A percentile compares a stretch with the other conserved stretches of the same genome.
These are phyloP conservation scores for Nothophaeocryptopus gaeumannii DNA, from an alignment of 2,329 filamentous ascomycete species.

Conservation along the genomic window DNA sequence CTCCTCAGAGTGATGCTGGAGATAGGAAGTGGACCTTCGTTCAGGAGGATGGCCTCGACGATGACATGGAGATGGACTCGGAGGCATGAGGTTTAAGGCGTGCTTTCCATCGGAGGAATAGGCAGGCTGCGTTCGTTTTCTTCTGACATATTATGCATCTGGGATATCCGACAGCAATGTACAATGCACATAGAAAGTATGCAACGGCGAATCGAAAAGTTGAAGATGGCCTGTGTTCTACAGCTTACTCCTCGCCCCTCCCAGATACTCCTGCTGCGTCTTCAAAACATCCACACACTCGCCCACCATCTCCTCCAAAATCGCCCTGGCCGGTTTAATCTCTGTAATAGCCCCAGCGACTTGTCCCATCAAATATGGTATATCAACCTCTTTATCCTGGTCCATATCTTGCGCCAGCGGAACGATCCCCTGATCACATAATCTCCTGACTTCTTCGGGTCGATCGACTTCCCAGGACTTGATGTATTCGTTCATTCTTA, in stretches of 20 bases:
- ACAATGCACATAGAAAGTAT: no score
- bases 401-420: slow-evolving; percentile 82
- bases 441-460: slow-evolving; percentile 69
- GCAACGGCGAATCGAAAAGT: not conserved
- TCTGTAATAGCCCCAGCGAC: slow-evolving; percentile 75
- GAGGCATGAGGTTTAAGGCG: no score
- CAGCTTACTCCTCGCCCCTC: slow-evolving; percentile 42
- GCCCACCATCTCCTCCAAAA: slow-evolving; percentile 86
- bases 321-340: slow-evolving; percentile 76
- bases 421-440: slow-evolving; percentile 74
- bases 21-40: no score
- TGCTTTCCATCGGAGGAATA: no score
- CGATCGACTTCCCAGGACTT: slow-evolving; percentile 69
- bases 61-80: no score
- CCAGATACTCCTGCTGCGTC: slow-evolving; percentile 60
- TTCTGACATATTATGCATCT: no score
- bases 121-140: no score
- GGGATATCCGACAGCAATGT: no score
- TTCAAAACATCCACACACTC: slow-evolving; percentile 69
- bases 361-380: slow-evolving; percentile 91
- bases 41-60: no score
- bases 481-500: slow-evolving; percentile 81
- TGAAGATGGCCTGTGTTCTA: slow-evolving; percentile 25
- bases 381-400: slow-evolving; percentile 74
- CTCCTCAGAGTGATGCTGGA: no score